Conservation (phyloP, 257 asterid species). For the Perilla frutescens region DNA sequence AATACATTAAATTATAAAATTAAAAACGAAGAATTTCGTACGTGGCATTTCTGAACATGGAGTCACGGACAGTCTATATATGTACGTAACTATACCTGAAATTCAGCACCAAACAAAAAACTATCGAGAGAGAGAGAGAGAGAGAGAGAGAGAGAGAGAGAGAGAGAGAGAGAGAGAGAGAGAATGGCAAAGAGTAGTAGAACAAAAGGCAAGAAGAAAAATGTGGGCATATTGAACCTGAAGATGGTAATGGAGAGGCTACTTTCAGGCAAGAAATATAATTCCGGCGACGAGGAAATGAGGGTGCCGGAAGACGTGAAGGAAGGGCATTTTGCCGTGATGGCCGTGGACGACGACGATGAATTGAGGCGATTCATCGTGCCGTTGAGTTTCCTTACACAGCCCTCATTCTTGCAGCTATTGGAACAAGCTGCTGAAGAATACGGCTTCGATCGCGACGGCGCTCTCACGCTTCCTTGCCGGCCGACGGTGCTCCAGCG, state of each 20-base stretch:
- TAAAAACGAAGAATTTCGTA: neutral
- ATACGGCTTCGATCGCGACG: slow-evolving; percentile 75
- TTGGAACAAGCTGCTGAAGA: slow-evolving; percentile 77
- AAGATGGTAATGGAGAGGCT: slow-evolving; percentile 59
- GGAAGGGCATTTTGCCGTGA: slow-evolving; percentile 58
- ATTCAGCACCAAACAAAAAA: slow-evolving; percentile 1
- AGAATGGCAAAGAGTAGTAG: slow-evolving; percentile 35
- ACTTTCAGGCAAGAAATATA: slow-evolving; percentile 41
- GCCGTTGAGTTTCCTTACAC: slow-evolving; percentile 66
- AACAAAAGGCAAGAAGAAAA: slow-evolving; percentile 40
- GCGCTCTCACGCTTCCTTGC: slow-evolving; percentile 76
- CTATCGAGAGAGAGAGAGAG: neutral
- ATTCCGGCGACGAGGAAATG: slow-evolving; percentile 23
- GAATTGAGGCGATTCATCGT: slow-evolving; percentile 67
- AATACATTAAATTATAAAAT: too few relatives aligned
- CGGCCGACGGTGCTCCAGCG: slow-evolving; percentile 47
- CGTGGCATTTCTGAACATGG: neutral
- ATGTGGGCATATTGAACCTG: slow-evolving; percentile 48
- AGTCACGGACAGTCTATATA: neutral
- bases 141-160: neutral
- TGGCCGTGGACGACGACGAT: slow-evolving; percentile 43
- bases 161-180: neutral
- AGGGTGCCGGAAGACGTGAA: slow-evolving; percentile 63
- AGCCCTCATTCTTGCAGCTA: slow-evolving; percentile 65
- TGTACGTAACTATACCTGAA: neutral